Conservation (phyloP, 768 basidiomycete genomes). For the Phlebiopsis flavidoalba region DNA sequence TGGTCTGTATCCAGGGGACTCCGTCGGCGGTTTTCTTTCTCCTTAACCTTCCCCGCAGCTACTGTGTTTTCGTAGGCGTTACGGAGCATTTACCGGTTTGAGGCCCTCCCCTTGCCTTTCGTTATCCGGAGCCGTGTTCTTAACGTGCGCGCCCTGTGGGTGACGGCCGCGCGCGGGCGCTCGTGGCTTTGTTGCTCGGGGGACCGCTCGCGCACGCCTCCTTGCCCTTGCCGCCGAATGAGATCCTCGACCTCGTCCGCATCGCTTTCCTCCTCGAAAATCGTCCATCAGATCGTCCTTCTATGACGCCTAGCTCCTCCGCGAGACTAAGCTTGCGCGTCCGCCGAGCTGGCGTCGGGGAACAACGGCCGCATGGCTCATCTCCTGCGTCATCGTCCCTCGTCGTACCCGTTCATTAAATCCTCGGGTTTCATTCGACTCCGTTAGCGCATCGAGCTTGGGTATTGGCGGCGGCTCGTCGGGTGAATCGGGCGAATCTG, state of each 20-base stretch:
- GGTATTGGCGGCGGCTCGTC: constrained; percentile 5
- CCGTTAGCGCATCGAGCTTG: constrained; percentile 17
- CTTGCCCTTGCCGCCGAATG: constrained; percentile 11
- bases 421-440: constrained; percentile 13
- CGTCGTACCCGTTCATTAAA: not conserved
- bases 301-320: constrained; percentile 37
- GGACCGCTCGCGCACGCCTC: not conserved
- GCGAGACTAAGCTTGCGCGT: constrained; percentile 22
- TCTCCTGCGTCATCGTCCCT: constrained; percentile 11
- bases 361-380: constrained; percentile 12
- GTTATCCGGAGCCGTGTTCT: not conserved
- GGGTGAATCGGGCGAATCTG: constrained; percentile 38
- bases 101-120: constrained; percentile 1
- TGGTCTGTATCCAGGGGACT: not conserved
- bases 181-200: not conserved
- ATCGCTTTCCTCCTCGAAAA: constrained; percentile 1
- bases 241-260: constrained; percentile 6
- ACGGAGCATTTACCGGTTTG: not conserved
- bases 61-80: not conserved
- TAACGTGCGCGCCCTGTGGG: not conserved
- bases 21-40: not conserved
- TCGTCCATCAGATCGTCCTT: constrained; percentile 30
- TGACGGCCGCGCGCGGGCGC: not conserved
- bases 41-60: not conserved
- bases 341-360: constrained; percentile 9